Conservation (phyloP, 306 rosid genomes). For the Fragaria vesca region DNA sequence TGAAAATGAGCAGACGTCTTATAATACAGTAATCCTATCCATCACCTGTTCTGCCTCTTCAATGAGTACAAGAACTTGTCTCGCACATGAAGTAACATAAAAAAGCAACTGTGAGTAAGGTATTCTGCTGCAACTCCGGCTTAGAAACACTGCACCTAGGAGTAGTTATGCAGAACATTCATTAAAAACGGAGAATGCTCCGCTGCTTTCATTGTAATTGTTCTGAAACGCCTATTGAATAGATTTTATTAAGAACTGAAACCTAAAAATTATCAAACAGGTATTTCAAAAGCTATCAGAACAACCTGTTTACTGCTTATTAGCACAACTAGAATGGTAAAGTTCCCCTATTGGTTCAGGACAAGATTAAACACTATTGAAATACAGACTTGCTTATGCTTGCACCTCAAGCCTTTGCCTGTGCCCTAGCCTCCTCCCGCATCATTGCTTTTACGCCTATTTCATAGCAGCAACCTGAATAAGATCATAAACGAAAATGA, state of each 20-base stretch:
- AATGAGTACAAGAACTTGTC: background rate
- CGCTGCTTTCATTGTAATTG: background rate
- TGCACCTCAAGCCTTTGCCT: slow-evolving; percentile 20
- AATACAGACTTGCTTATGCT: slow-evolving; percentile 27
- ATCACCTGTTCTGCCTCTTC: background rate
- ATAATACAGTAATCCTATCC: background rate
- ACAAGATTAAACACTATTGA: slow-evolving; percentile 20
- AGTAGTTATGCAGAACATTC: slow-evolving; percentile 6
- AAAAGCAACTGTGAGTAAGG: background rate
- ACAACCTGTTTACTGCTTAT: slow-evolving; percentile 30
- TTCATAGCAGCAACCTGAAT: slow-evolving; percentile 78
- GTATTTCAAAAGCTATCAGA: slow-evolving; percentile 5
- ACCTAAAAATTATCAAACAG: slow-evolving; percentile 3
- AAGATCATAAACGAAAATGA: slow-evolving; percentile 24
- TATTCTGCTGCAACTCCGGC: background rate
- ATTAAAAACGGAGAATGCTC: background rate
- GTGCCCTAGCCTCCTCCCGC: slow-evolving; percentile 56
- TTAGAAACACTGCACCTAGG: background rate
- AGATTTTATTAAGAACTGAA: slow-evolving; percentile 20
- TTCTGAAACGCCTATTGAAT: background rate
- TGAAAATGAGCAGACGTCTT: background rate
- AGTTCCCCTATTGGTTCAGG: slow-evolving; percentile 21
- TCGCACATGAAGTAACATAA: background rate
- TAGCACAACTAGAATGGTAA: background rate
- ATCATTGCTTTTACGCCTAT: slow-evolving; percentile 53